Conservation (phyloP, 2,329 filamentous ascomycete genomes). For the Colletotrichum sp. region DNA sequence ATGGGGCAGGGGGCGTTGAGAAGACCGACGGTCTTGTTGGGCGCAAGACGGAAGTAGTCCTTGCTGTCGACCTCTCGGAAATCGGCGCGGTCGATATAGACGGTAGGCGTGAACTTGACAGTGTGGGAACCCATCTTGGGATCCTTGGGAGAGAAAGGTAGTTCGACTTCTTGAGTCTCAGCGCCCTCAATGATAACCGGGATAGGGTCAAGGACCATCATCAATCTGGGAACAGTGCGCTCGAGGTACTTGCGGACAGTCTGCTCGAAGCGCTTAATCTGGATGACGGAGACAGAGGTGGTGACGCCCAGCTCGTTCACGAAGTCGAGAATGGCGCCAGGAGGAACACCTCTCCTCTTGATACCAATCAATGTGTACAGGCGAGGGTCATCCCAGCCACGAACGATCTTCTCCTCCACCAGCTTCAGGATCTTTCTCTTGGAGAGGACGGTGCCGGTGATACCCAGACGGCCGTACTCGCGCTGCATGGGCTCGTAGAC, state of each 20-base stretch:
- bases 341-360: slow-evolving; percentile 83
- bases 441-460: slow-evolving; percentile 74
- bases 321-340: slow-evolving; percentile 87
- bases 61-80: slow-evolving; percentile 77
- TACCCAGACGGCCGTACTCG: slow-evolving; percentile 71
- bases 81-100: slow-evolving; percentile 86
- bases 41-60: slow-evolving; percentile 82
- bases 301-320: slow-evolving; percentile 92
- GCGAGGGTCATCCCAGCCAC: slow-evolving; percentile 90
- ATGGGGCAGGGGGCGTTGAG: slow-evolving; percentile 75
- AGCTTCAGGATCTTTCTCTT: slow-evolving; percentile 85
- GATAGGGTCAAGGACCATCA: slow-evolving; percentile 87
- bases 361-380: slow-evolving; percentile 88
- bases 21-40: slow-evolving; percentile 77
- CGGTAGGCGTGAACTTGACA: slow-evolving; percentile 71
- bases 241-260: slow-evolving; percentile 87
- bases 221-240: slow-evolving; percentile 83
- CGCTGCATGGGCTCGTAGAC: slow-evolving; percentile 91
- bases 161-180: slow-evolving; percentile 64
- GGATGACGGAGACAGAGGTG: slow-evolving; percentile 78
- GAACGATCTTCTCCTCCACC: slow-evolving; percentile 78
- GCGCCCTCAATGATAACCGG: slow-evolving; percentile 82
- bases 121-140: slow-evolving; percentile 67
- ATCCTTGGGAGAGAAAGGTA: slow-evolving; percentile 86
- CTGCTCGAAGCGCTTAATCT: slow-evolving; percentile 83